Evolutionary conservation across 73 alveolate species (phyloP), one percentile per base, ranked within the genome.

Genomic region (Stentor roeselii): DNA sequence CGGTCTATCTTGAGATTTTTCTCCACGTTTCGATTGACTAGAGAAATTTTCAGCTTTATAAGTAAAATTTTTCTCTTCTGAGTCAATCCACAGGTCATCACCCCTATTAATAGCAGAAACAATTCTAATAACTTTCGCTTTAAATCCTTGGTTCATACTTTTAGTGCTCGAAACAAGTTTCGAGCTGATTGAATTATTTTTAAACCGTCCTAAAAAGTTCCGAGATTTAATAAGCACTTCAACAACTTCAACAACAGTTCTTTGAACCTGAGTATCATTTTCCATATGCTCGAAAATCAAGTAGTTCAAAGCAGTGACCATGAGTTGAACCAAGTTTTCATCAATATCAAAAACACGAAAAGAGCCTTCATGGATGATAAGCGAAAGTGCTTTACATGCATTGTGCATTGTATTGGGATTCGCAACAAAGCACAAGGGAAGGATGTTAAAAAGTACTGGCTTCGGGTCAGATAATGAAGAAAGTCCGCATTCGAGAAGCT

Each of bases 231-330:
- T 59, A 35, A 93, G 84, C 3, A 82, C 84, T 82, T 95, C 99
- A 36, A 95, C 42, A 0, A 92, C 75, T 27, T 93, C 96, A 1
- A 95, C 94, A 3, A 90, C 87, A 37, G 93, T 60, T 32, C 89
- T 87, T 84, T 92, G 83, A 15, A 92, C 86, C 76, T 83, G 89
- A 30, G 88, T 67, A 88, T 95, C 99, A 39, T 60, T 21, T 36
- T 91, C 93, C 39, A 92, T 91, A 75, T 89, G 85, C 80, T 95
- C 99, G 30, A 87, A 83, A 0, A 94, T 88, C 96, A 97, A 95
- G 59, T 87, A 90, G 60, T 93, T 87, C 3, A 95, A 84, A 76
- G 89, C 60, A 31, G 83, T 60, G n/a, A 91, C 30, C 3, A 85
- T 59, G 27, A 88, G 42, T 27, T 84, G 90, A 2, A 85, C 88